Evolutionary conservation across 1,139 yeast species (phyloP), one percentile per base, ranked within the genome.

Genomic region (Geotrichum candidum): DNA sequence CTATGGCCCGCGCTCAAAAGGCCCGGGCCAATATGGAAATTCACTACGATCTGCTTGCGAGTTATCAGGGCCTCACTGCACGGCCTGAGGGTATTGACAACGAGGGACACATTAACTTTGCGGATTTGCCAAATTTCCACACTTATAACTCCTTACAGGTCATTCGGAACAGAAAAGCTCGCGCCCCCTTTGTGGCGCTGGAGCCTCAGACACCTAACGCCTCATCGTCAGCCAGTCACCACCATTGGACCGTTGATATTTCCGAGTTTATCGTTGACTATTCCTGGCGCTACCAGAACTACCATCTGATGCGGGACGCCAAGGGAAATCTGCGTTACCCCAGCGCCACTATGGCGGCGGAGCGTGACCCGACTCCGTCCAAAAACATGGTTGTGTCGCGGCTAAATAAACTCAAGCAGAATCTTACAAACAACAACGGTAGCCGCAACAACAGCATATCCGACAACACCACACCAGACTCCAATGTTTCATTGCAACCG

Each of bases 71-170:
- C 2, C 25, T 53, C 22, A 31, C 15, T 13, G 15, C 6, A 13
- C 41, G 15, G 10, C 41, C 41, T 9, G 41, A 35, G 41, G 11
- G 6, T 13, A 35, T 35, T 35, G 41, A 35, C 41, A 35, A 13
- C 41, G 41, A 35, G 41, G 41, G 15, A 13, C 41, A 35, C 11
- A 35, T 11, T 10, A 35, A 35, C 11, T 35, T 35, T 35, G 41
- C 41, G 3, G 41, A 10, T 10, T 11, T 35, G 41, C 41, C 41
- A 10, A 4, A 35, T 13, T 35, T 35, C 10, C 10, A 35, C 41
- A 11, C 15, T 2, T 90, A 87, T 74, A 90, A 90, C 70, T 97
- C 97, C 1, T 76, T 90, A 55, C 96, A 89, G 71, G 81, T 86
- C 23, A 83, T 90, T 48, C 76, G 97, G 64, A 88, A 90, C 72